phyloP scores from a whole-genome alignment of 306 rosid genomes.

The Vachellia collinsii region DNA sequence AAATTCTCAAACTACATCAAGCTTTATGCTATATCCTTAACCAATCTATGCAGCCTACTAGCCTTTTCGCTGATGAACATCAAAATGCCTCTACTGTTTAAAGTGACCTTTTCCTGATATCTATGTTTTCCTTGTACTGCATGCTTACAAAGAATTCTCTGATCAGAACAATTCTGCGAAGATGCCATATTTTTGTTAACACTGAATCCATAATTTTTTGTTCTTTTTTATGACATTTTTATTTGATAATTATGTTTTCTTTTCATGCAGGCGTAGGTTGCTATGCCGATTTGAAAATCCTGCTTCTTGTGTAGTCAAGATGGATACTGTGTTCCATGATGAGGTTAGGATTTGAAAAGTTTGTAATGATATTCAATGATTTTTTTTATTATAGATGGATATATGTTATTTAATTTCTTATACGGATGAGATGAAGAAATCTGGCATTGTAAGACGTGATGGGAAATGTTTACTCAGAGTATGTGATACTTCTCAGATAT shows the following conservation, averaged over 20 bases:
- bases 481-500: constrained; percentile 34
- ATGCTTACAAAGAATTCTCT: background rate
- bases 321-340: constrained; percentile 28
- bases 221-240: background rate
- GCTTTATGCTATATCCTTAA: background rate
- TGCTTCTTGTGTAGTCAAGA: constrained; percentile 35
- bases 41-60: background rate
- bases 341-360: constrained; percentile 39
- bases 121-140: background rate
- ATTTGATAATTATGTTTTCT: constrained; percentile 13
- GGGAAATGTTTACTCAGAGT: constrained; percentile 25
- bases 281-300: constrained; percentile 33
- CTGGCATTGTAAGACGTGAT: constrained; percentile 27
- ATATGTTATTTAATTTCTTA: constrained; percentile 5
- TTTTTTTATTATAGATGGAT: background rate
- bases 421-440: constrained; percentile 23
- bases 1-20: background rate
- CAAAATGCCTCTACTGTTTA: background rate
- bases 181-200: background rate
- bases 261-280: constrained; percentile 36
- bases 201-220: background rate
- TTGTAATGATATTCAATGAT: constrained; percentile 44
- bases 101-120: background rate
- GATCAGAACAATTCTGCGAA: background rate
- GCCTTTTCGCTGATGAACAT: background rate